A percentile compares a stretch with the other conserved stretches of the same genome.
Evolutionary conservation across 2,329 filamentous ascomycete species (phyloP).

Genomic region (Arthrobotrys iridis): DNA sequence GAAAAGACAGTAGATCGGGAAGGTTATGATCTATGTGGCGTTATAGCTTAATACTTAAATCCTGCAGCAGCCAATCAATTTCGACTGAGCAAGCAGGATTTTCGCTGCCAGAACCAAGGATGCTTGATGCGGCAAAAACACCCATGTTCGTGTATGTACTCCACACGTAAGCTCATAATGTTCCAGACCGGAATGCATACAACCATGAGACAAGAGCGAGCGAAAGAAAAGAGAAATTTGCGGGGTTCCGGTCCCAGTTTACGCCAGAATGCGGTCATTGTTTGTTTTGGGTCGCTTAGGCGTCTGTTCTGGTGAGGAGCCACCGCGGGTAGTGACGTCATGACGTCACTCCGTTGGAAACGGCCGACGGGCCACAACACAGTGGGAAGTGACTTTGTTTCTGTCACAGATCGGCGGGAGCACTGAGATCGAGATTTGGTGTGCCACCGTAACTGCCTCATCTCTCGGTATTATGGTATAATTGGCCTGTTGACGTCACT

Average conservation of each 20-base stretch:
- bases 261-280: constrained; percentile 45
- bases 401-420: neutral
- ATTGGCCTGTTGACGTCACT: constrained; percentile 31
- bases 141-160: neutral
- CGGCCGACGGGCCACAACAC: constrained; percentile 3
- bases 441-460: constrained; percentile 27
- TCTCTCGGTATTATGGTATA: neutral
- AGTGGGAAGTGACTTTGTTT: no score
- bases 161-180: constrained; percentile 4
- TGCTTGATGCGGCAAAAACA: constrained; percentile 22
- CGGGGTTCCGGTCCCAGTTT: constrained; percentile 1
- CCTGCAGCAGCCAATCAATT: neutral
- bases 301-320: constrained; percentile 15
- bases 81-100: neutral
- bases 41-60: neutral
- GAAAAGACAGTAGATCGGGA: neutral
- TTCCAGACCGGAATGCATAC: neutral
- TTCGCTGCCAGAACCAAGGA: neutral
- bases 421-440: constrained; percentile 1
- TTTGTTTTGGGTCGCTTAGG: constrained; percentile 17
- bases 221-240: no score
- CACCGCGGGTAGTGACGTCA: constrained; percentile 45
- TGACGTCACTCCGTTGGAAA: constrained; percentile 39
- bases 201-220: no score
- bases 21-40: neutral